Evolutionary conservation across 306 rosid species (phyloP).

Genomic region (Canavalia gladiata): DNA sequence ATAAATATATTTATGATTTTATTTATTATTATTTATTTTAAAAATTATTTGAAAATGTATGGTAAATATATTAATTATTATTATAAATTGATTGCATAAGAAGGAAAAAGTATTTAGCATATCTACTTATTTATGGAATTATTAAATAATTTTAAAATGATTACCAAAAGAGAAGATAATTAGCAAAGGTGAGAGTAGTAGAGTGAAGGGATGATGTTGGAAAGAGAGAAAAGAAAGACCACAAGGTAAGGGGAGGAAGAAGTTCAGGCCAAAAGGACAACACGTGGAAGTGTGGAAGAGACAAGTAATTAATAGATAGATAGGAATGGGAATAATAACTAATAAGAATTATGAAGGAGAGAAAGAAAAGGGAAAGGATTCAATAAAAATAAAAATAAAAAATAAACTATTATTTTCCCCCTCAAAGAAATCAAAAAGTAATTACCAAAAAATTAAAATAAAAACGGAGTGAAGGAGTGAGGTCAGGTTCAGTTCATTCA

Average conservation of each 20-base stretch:
- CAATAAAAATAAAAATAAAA: background rate
- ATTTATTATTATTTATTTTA: no score
- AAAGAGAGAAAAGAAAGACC: background rate
- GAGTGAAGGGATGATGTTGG: background rate
- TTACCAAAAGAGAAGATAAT: no score
- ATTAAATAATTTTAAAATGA: no score
- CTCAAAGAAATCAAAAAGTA: slow-evolving; percentile 11
- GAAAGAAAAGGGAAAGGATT: no score
- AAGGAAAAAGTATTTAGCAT: no score
- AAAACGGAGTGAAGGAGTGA: background rate
- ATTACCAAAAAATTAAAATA: slow-evolving; percentile 30
- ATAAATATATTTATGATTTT: no score
- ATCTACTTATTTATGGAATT: no score
- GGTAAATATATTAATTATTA: no score
- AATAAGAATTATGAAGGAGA: no score
- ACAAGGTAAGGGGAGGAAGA: background rate
- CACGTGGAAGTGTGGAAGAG: slow-evolving; percentile 56
- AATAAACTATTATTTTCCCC: background rate
- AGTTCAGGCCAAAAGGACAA: slow-evolving; percentile 42
- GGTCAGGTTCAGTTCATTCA: background rate
- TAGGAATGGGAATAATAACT: background rate
- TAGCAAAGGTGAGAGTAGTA: no score
- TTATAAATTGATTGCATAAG: no score
- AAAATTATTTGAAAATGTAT: no score
- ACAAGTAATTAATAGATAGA: slow-evolving; percentile 48